Evolutionary conservation across 2,329 filamentous ascomycete genomes (phyloP).

Genomic region (Diplodia mutila): DNA sequence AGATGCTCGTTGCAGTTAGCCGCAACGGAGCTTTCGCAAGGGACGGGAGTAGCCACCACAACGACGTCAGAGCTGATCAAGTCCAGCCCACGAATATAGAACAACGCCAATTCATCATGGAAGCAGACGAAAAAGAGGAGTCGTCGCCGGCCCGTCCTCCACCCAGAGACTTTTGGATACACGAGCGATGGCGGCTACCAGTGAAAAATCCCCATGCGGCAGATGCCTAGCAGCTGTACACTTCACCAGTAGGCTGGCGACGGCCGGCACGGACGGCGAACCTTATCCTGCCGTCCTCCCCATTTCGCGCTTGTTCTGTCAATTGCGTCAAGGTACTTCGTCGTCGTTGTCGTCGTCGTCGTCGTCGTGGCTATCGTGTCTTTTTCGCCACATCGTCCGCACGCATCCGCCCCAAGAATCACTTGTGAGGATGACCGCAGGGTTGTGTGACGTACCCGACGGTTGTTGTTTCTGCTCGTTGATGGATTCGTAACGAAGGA

Average conservation of each 20-base stretch:
- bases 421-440: constrained; percentile 16
- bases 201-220: no score
- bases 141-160: neutral
- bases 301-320: neutral
- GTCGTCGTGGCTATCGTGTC: neutral
- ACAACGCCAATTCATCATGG: neutral
- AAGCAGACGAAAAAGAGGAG: neutral
- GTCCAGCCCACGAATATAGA: constrained; percentile 6
- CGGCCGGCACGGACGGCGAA: neutral
- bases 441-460: constrained; percentile 11
- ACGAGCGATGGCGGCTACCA: no score
- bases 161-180: neutral
- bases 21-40: neutral
- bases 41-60: neutral
- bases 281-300: neutral
- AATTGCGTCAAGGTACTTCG: neutral
- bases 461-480: neutral
- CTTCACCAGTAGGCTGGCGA: no score
- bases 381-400: constrained; percentile 11
- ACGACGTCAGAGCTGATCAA: constrained; percentile 12
- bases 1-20: neutral
- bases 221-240: no score
- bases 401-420: neutral
- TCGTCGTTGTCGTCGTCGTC: neutral
- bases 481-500: neutral